A percentile compares a stretch with the other conserved stretches of the same genome.
phyloP scores from a whole-genome alignment of 2,329 filamentous ascomycete species.

The Exophiala viscosa region DNA sequence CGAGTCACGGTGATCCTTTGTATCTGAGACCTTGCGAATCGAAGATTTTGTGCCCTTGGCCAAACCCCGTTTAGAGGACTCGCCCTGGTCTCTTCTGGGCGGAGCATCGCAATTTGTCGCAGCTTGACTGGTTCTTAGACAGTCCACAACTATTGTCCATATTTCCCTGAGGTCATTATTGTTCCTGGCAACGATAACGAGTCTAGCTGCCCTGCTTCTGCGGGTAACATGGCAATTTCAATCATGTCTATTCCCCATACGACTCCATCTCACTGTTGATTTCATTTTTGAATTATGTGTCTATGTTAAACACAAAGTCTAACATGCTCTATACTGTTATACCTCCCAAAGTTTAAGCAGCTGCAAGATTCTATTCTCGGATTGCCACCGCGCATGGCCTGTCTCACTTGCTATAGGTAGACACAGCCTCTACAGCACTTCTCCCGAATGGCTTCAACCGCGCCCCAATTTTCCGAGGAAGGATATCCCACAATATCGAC shows the following conservation, averaged over 20 bases:
- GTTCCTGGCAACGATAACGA: not conserved
- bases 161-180: not conserved
- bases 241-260: too few species aligned
- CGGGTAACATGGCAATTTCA: too few species aligned
- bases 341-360: not conserved
- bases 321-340: not conserved
- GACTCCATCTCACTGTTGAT: not conserved
- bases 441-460: slow-evolving; percentile 7
- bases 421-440: not conserved
- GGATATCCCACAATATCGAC: slow-evolving; percentile 10
- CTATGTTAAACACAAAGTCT: not conserved
- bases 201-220: not conserved
- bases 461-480: not conserved
- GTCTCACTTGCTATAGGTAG: slow-evolving; percentile 15
- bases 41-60: slow-evolving; percentile 4
- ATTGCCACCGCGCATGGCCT: slow-evolving; percentile 12
- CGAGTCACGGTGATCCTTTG: slow-evolving; percentile 8
- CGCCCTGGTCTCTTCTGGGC: not conserved
- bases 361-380: not conserved
- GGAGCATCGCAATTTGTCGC: not conserved
- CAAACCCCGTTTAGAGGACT: not conserved
- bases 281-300: not conserved
- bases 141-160: slow-evolving; percentile 1
- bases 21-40: slow-evolving; percentile 15
- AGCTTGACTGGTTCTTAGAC: not conserved